Base-by-base conservation (phyloP, 148 eudicot genomes). In the Nepenthes mirabilis region DNA sequence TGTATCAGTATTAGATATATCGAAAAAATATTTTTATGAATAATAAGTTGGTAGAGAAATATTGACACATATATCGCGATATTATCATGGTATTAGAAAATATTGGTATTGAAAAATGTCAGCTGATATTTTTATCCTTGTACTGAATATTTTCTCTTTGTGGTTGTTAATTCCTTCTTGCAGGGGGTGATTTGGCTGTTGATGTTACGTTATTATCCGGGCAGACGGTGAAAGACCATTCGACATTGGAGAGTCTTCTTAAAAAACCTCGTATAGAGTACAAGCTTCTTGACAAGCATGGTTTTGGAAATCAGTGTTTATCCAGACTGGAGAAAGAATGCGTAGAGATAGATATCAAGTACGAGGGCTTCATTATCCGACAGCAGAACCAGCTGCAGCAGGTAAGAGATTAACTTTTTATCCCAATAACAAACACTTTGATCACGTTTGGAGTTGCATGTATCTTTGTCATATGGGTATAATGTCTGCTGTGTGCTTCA, bases 271-370 rank as follows among this genome's bases (percentile, higher is more conserved):
- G 89, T 59, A 66, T 94, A 56, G 79, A 73, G 57, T 94, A 94
- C 72, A 77, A 84, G 72, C 60, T 94, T 67, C 66, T 94, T 72
- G 99, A 94, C 63, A 89, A 86, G 73, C 91, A 94, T 79, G 95
- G 95, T 43, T 86, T 79, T 75, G 97, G 99, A 51, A 81, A 76
- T 64, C 64, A 70, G 55, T 63, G 70, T 61, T 74, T 94, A 52
- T 74, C 91, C 60, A 82, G 77, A 70, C 73, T 79, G 75, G 99
- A 94, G 76, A 94, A 94, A 75, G 84, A 84, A 68, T 88, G 99
- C 56, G 80, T 94, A 36, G 99, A 89, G 77, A 77, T 89, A 63
- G 97, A 94, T 76, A 94, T 94, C 59, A 94, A 94, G 68, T 94
- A 94, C 36, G 97, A 89, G 77, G 99, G 99, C 63, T 93, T 93